Base-by-base conservation (phyloP, 495 filamentous ascomycete genomes). In the Neurospora pannonica region DNA sequence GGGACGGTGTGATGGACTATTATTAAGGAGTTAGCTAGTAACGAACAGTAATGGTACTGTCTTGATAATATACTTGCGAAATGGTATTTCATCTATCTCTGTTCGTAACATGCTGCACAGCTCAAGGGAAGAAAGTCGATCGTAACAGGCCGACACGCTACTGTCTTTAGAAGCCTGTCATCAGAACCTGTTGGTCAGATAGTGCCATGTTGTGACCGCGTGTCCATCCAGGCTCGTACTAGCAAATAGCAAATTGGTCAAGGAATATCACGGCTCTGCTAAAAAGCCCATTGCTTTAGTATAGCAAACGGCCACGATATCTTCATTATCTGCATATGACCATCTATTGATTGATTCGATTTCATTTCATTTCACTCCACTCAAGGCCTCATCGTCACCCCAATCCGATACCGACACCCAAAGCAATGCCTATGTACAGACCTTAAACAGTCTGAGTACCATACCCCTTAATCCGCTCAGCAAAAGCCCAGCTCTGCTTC, bases 401-500 rank as follows among this genome's bases (percentile, higher is more conserved):
- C 9, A 10, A 60, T 24, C 28, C 71, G 17, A 19, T 34, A 43
- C 38, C 34, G 37, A n/a, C 19, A 42, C 6, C 7, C 19, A 28
- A 70, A 70, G 15, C 37, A 4, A 24, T 74, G 8, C 37, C 71
- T 70, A 15, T 36, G 38, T 40, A 72, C 40, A 40, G 71, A 21
- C n/a, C 70, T 76, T 83, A 86, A 9, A 87, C 85, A 43, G 80
- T 83, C 82, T 87, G 85, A 19, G 85, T 87, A 54, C 85, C 85
- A 74, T 87, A 87, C 9, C 85, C 85, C 75, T 80, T 90, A 79
- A 97, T 96, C 54, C 87, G 86, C 82, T 97, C 93, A 13, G 94
- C 94, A 86, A 99, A 99, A 73, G 94, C 94, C 96, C 96, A 99
- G 88, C 94, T 98, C 87, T 98, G 94, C 74, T 88, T 82, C 86